Evolutionary conservation across 805 yeast species (phyloP), one percentile per base, ranked within the genome.

Genomic region (Saturnispora silvae): DNA sequence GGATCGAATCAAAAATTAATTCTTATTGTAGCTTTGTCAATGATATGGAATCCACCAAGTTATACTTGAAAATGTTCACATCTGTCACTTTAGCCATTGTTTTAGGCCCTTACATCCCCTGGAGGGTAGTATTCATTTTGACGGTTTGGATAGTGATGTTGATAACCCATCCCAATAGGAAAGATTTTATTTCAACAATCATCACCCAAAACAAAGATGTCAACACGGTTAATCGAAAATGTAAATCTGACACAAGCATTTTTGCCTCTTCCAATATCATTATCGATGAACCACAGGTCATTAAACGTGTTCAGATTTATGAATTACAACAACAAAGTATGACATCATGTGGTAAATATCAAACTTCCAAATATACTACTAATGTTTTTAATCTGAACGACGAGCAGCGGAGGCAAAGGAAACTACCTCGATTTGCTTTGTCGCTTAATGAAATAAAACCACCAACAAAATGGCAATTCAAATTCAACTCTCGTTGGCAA

Each of bases 1-100:
- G 60, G 14, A 54, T 70, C 6, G 85, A 81, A 40, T 59, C 59
- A 25, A 67, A 75, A 38, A 61, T 76, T 47, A 68, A 64, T 47
- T 80, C 77, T 10, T 66, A 78, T 4, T 81, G 81, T 20, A 80
- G 80, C 8, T 84, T 84, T 51, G 67, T 65, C 45, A 81, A 83
- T 52, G 94, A 83, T 47, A 64, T 71, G 32, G 56, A 64, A 19
- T 72, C 92, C 1, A 78, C 92, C 0, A 61, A 73, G 5, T 49
- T 81, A n/a, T 70, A 72, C 44, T 65, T 68, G 45, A 64, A 63
- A 25, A 50, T 67, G 3, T 43, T 51, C 5, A 48, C 70, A 9
- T 42, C 64, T 10, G 65, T 73, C 4, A 47, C 68, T 1, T 45
- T 58, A 4, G 54, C 68, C 4, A 57, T 73, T 15, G 38, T 68